Base-by-base conservation (phyloP, 805 yeast genomes). In the Clavispora santaluciae region DNA sequence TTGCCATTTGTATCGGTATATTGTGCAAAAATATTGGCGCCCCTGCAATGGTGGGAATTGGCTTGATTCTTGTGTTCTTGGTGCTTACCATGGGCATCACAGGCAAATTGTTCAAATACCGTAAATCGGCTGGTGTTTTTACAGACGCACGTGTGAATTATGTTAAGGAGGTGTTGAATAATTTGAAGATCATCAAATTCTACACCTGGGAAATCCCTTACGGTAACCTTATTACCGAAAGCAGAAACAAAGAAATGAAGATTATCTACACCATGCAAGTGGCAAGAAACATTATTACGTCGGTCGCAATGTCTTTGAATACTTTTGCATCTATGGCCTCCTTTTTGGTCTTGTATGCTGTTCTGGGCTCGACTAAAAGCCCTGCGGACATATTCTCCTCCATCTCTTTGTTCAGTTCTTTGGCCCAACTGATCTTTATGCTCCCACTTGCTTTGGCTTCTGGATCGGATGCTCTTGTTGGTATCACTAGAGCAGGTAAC, bases 191-290 rank as follows among this genome's bases (percentile, higher is more conserved):
- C 58, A 86, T 90, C 60, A 90, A 90, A 65, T 85, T 76, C 59
- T 90, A 89, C 59, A 86, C 95, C 1, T 90, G 96, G 96, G 97
- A 90, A 63, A 71, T 70, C 23, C 89, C 96, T 1, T 90, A 87
- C 57, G 71, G 72, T 40, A 59, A 71, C 8, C 66, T 73, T 39
- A 73, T 90, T 25, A 55, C 76, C 12, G 71, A 68, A 10, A 68
- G 77, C 21, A 76, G 97, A 57, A 53, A 56, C 0, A 55, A 66
- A 16, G 97, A 89, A 62, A 80, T 86, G 75, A 50, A 54, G 4
- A 66, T 70, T 38, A 73, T 90, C 44, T 72, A 79, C 46, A 68
- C 64, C 39, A 76, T 87, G 69, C 90, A 85, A 54, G 68, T 80
- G 33, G 58, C 78, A 22, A 78, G 90, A 57, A 85, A 78, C 50